A percentile compares a stretch with the other conserved stretches of the same genome.
Conservation (phyloP, 1,284 basidiomycete genomes). For the Mycena citricolor region DNA sequence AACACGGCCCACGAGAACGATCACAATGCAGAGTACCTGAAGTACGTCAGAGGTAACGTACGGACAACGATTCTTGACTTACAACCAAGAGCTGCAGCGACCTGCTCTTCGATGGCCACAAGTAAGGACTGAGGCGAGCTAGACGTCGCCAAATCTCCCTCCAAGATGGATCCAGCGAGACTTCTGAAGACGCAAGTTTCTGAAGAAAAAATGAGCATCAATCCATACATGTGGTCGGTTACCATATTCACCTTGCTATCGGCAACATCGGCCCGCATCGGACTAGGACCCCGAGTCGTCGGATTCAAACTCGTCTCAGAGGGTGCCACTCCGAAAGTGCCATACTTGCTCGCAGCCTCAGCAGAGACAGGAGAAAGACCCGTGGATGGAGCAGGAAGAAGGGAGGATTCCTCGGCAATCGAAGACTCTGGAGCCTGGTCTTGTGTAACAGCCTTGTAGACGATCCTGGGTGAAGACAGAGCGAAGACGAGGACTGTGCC, state of each 20-base stretch:
- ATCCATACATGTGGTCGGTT: too few species aligned
- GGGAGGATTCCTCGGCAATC: slow-evolving; percentile 50
- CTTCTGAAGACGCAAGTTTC: too few species aligned
- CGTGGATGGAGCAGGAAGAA: slow-evolving; percentile 50
- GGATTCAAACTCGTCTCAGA: too few species aligned
- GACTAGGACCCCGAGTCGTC: slow-evolving; percentile 60
- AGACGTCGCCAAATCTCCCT: slow-evolving; percentile 60
- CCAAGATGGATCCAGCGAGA: slow-evolving; percentile 67
- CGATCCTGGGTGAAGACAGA: slow-evolving; percentile 51
- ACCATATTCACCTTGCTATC: slow-evolving; percentile 43
- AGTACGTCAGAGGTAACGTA: too few species aligned
- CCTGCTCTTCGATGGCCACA: slow-evolving; percentile 74
- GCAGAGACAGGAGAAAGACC: slow-evolving; percentile 46
- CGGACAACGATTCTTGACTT: slow-evolving; percentile 29
- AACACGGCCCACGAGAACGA: slow-evolving; percentile 73
- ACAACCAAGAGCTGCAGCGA: slow-evolving; percentile 74
- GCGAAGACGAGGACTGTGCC: slow-evolving; percentile 58
- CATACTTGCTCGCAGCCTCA: slow-evolving; percentile 62
- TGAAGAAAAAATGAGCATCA: too few species aligned
- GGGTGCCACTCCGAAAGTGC: slow-evolving; percentile 61
- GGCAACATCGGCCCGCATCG: slow-evolving; percentile 49
- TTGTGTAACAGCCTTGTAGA: slow-evolving; percentile 52
- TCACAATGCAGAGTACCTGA: slow-evolving; percentile 62
- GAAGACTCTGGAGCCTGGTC: slow-evolving; percentile 42
- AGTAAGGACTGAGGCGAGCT: slow-evolving; percentile 68